Conservation (phyloP, 148 eudicot genomes). For the Nyssa sinensis region DNA sequence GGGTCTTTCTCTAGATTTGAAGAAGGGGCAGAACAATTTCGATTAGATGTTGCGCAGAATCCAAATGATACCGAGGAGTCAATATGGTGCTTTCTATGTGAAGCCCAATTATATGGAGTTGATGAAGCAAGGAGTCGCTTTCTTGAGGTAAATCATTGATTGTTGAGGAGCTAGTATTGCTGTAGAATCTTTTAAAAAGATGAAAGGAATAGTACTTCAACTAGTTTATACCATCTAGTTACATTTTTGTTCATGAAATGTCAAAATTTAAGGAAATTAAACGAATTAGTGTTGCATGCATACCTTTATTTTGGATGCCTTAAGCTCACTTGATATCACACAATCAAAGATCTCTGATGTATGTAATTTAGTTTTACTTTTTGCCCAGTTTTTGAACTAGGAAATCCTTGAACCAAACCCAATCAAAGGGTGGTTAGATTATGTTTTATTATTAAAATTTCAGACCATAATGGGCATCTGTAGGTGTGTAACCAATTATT, state of each 20-base stretch:
- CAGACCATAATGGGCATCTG: not conserved
- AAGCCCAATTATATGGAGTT: slow-evolving; percentile 81
- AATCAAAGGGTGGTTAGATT: not conserved
- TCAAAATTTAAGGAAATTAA: not conserved
- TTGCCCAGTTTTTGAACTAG: not conserved
- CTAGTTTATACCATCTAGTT: not conserved
- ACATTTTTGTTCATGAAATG: not conserved
- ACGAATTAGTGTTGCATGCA: not conserved
- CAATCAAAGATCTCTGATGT: not conserved
- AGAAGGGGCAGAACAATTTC: slow-evolving; percentile 91
- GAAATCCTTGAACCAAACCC: not conserved
- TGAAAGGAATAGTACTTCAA: not conserved
- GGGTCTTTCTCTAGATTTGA: slow-evolving; percentile 52
- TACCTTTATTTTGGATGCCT: not conserved
- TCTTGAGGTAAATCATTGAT: slow-evolving; percentile 55
- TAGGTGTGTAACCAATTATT: not conserved
- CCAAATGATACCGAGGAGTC: slow-evolving; percentile 98
- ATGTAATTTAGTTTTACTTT: not conserved
- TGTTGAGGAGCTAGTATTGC: too few species aligned
- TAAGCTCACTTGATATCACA: not conserved
- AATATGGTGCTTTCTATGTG: slow-evolving; percentile 98
- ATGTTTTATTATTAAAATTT: not conserved
- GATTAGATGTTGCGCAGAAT: slow-evolving; percentile 87
- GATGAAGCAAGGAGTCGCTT: slow-evolving; percentile 75
- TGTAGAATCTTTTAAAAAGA: not conserved